These are phyloP conservation scores for Tricholoma hemisulphureum DNA, from an alignment of 768 basidiomycete species.

Conservation along the genomic window DNA sequence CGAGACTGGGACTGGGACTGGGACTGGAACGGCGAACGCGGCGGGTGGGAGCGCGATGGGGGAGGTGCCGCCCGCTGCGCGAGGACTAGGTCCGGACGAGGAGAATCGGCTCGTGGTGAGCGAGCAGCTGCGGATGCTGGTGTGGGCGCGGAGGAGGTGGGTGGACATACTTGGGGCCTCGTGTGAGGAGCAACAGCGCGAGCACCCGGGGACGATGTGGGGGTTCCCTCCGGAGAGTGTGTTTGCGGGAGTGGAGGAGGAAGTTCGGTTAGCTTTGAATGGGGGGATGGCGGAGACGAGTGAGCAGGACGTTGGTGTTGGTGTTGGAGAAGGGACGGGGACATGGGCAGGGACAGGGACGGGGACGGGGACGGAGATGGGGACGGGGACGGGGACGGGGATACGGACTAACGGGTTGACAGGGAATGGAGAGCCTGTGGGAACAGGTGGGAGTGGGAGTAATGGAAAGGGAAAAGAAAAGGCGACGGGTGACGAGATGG, in stretches of 20 bases:
- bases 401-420: too few species aligned
- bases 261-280: constrained; percentile 43
- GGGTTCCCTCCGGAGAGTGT: constrained; percentile 77
- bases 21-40: constrained; percentile 14
- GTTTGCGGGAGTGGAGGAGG: constrained; percentile 73
- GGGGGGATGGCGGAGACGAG: neutral
- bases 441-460: neutral
- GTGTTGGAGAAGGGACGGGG: too few species aligned
- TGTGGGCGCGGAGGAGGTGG: constrained; percentile 77
- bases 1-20: neutral
- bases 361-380: too few species aligned
- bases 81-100: constrained; percentile 68
- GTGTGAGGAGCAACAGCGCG: constrained; percentile 72
- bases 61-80: constrained; percentile 57
- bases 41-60: constrained; percentile 21
- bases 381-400: too few species aligned
- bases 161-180: constrained; percentile 71
- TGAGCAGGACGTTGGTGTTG: too few species aligned
- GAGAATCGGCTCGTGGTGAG: constrained; percentile 60
- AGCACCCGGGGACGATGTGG: constrained; percentile 66
- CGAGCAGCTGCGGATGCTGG: constrained; percentile 67
- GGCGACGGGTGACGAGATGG: too few species aligned
- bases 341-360: too few species aligned
- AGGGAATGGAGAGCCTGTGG: too few species aligned
- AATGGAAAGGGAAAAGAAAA: too few species aligned